Evolutionary conservation across 1,284 basidiomycete genomes (phyloP), one percentile per base, ranked within the genome.

Genomic region (Moniliophthora roreri): DNA sequence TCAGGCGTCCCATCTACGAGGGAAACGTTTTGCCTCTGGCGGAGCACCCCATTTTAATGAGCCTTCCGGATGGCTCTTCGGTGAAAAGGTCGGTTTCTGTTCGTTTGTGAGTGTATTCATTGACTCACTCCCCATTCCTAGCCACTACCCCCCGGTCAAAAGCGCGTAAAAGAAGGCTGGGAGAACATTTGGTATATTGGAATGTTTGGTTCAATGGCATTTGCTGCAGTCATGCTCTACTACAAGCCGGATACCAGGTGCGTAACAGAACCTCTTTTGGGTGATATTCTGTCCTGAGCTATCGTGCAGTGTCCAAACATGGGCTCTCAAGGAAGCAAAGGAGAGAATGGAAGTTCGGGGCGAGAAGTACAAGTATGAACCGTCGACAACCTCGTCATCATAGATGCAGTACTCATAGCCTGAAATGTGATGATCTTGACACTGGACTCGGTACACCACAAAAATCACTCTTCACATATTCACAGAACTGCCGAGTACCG

Each of bases 181-280:
- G 93, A 93, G 76, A 82, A 80, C 61, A 78, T 91, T 49, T 95
- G 91, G 88, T 92, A 93, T 69, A 70, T 85, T 63, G 93, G 94
- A 26, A 93, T 98, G 86, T 94, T 91, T 66, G 95, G 95, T 41
- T 80, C 87, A 11, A 89, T 98, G 82, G 84, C 77, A 5, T 76
- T 94, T 55, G 91, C 86, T 28, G 74, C 79, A 7, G 81, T 96
- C 42, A 73, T 93, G 63, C 73, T 93, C 44, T 91, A 93, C 73
- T 98, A 95, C 81, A 97, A 97, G 77, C 95, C 96, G 5, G 94
- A 98, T 69, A 95, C 91, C 16, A 95, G 89, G 95, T 95, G 65
- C 61, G 89, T 73, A 5, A n/a, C 28, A 0, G 36, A 34, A 50
- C 52, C 28, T 37, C 52, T 48, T 24, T 28, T 24, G 35, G 3